These are phyloP conservation scores for Chaetoceros muelleri DNA, from an alignment of 108 stramenopile species.

Conservation along the genomic window DNA sequence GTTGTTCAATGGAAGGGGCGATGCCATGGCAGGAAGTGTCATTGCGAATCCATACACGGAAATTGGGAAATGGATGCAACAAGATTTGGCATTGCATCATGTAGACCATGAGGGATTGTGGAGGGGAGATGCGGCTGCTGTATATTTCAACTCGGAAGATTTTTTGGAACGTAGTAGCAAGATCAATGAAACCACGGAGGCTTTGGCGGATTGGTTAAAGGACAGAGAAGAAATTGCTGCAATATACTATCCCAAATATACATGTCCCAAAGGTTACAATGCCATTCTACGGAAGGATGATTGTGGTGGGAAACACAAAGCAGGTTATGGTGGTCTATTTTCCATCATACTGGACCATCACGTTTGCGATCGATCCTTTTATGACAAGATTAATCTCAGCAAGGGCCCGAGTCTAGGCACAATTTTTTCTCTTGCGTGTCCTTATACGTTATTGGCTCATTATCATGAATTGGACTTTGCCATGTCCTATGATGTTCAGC, in stretches of 20 bases:
- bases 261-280: conserved; percentile 8
- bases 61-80: conserved; percentile 37
- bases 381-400: conserved; percentile 43
- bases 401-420: conserved; percentile 74
- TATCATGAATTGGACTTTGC: conserved; percentile 72
- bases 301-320: neutral
- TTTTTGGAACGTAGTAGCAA: conserved; percentile 34
- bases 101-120: conserved; percentile 24
- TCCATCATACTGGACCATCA: conserved; percentile 35
- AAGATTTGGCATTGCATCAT: conserved; percentile 25
- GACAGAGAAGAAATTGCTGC: conserved; percentile 35
- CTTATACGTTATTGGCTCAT: conserved; percentile 70
- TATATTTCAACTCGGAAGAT: conserved; percentile 28
- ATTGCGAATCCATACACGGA: conserved; percentile 36
- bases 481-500: conserved; percentile 40
- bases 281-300: neutral
- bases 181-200: conserved; percentile 48
- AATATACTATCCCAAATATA: conserved; percentile 48
- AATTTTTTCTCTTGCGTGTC: conserved; percentile 65
- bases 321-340: conserved; percentile 49
- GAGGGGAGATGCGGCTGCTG: conserved; percentile 33
- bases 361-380: conserved; percentile 58
- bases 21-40: conserved; percentile 59
- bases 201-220: conserved; percentile 30
- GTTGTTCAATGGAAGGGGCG: conserved; percentile 51